phyloP scores from a whole-genome alignment of 2,329 filamentous ascomycete species.

The Helicocarpus griseus region DNA sequence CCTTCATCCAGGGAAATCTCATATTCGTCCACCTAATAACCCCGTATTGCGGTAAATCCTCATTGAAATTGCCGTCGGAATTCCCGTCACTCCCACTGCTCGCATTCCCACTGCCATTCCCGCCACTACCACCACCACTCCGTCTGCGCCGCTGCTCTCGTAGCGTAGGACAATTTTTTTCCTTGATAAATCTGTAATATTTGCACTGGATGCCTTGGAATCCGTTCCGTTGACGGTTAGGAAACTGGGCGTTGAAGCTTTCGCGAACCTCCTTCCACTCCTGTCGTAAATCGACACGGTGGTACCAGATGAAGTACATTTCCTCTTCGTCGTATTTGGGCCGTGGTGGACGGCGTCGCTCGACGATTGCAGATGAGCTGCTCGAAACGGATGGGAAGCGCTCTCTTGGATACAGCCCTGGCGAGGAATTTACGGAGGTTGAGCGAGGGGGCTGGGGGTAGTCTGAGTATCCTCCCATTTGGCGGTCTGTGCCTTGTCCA shows the following conservation, averaged over 20 bases:
- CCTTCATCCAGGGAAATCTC: conserved; percentile 37
- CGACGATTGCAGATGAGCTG: conserved; percentile 25
- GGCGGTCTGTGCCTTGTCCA: not conserved
- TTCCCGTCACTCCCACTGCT: conserved; percentile 9
- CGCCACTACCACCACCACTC: conserved; percentile 9
- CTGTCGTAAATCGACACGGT: conserved; percentile 37
- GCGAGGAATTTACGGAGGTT: conserved; percentile 24
- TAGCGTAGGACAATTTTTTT: conserved; percentile 35
- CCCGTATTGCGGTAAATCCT: conserved; percentile 28
- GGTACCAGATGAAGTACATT: conserved; percentile 42
- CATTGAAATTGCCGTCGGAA: conserved; percentile 5
- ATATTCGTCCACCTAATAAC: conserved; percentile 31
- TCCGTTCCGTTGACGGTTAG: conserved; percentile 27
- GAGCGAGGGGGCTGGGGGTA: not conserved
- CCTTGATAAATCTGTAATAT: conserved; percentile 40
- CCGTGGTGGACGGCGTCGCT: conserved; percentile 32
- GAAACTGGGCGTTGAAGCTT: conserved; percentile 36
- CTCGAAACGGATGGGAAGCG: conserved; percentile 34
- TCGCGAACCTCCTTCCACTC: conserved; percentile 38
- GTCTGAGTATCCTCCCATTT: conserved; percentile 1
- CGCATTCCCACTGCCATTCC: conserved; percentile 4
- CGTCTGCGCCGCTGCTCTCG: conserved; percentile 27
- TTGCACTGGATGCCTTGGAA: conserved; percentile 42
- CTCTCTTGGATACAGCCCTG: conserved; percentile 28
- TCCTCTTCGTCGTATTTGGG: conserved; percentile 40